Evolutionary conservation across 371 early-diverging fungal species (phyloP), one percentile per base, ranked within the genome.

Genomic region (Rhizomucor pusillus): DNA sequence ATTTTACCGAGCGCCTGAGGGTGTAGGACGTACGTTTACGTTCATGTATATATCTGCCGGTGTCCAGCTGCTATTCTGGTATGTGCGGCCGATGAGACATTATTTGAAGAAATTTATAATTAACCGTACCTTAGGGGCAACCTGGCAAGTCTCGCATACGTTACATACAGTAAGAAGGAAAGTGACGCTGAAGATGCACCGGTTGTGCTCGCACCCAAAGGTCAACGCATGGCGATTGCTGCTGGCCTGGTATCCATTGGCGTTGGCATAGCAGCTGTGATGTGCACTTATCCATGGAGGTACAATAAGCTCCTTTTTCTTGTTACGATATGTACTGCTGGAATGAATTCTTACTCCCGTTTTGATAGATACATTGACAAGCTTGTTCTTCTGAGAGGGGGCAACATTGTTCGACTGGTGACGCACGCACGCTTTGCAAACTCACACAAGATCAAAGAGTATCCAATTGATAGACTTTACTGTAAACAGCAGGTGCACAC

Each of bases 261-360:
- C 47, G 45, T 75, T n/a, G 69, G 63, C 34, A 64, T 75, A 34
- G 73, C 79, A 6, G 52, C 71, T 45, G 47, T 65, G 5, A 75
- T 78, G 79, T 78, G 75, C 57, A 34, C 67, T n/a, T 78, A 78
- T 62, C 79, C 79, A 29, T 78, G 75, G 75, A 66, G 77, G 73
- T 73, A 67, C 46, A 24, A 16, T n/a, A 36, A 22, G 14, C 19
- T 50, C 39, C 6, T 40, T 47, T 22, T 16, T 3, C 39, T 37
- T 34, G 14, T 2, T 43, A 3, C 18, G 9, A 41, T 3, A 43
- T 5, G 11, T 12, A 3, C 24, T 16, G 11, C 29, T 29, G 29
- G 29, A 5, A 29, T 7, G 3, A 7, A 29, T 7, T 3, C 29
- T 33, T 12, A n/a, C 19, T 19, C 3, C 16, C 3, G 18, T 22